Conservation (phyloP, 371 early-diverging fungal genomes). For the Funneliformis caledonium region DNA sequence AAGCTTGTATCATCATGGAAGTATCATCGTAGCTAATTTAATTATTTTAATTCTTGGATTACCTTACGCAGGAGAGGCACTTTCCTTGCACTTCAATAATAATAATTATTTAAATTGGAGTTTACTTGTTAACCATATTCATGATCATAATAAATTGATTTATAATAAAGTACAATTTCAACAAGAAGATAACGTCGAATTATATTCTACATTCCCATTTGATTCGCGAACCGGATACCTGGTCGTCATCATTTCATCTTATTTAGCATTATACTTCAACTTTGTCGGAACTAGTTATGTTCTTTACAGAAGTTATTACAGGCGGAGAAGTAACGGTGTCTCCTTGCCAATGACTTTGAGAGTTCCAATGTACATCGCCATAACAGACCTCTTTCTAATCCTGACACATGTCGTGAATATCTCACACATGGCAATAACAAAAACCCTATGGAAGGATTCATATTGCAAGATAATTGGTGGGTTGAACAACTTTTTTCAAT, state of each 20-base stretch:
- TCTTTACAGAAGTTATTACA: background rate
- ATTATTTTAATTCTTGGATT: background rate
- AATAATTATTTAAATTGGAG: too few species aligned
- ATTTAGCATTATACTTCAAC: background rate
- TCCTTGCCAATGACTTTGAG: slow-evolving; percentile 34
- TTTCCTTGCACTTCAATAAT: background rate
- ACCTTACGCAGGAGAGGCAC: background rate
- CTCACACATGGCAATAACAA: background rate
- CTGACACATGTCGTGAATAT: background rate
- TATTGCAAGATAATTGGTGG: slow-evolving; percentile 22
- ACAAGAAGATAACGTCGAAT: background rate
- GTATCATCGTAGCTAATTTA: background rate
- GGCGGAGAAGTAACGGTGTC: background rate
- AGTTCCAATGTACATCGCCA: slow-evolving; percentile 34
- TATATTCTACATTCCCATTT: background rate
- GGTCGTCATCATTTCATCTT: background rate
- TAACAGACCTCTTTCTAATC: background rate
- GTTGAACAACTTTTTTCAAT: slow-evolving; percentile 3
- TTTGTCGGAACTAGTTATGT: background rate
- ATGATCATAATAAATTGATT: too few species aligned
- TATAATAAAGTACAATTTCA: background rate
- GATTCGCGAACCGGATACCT: background rate
- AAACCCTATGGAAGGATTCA: background rate
- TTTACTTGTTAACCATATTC: too few species aligned
- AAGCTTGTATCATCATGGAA: background rate